Conservation (phyloP, 179 eudicot species). For the Patellifolia procumbens region DNA sequence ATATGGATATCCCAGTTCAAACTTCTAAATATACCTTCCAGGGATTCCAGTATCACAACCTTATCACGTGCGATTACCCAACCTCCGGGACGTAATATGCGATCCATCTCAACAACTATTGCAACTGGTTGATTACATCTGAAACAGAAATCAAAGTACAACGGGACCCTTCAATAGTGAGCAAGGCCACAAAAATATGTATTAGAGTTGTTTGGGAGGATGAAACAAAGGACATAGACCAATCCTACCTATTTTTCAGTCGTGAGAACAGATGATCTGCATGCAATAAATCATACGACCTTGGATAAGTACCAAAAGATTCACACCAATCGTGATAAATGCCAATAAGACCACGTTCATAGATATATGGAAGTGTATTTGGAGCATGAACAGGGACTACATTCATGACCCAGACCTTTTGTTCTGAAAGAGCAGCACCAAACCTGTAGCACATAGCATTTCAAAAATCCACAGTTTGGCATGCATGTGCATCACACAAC, state of each 20-base stretch:
- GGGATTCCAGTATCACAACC: conserved; percentile 63
- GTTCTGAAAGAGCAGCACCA: conserved; percentile 84
- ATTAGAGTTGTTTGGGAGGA: background rate
- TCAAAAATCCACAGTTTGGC: conserved; percentile 2
- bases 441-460: conserved; percentile 53
- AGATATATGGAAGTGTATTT: conserved; percentile 85
- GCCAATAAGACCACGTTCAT: conserved; percentile 90
- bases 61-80: conserved; percentile 92
- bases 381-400: conserved; percentile 93
- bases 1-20: conserved; percentile 90
- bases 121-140: conserved; percentile 84
- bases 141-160: conserved; percentile 28
- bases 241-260: conserved; percentile 73
- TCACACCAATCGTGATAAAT: conserved; percentile 98
- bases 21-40: conserved; percentile 79
- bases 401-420: conserved; percentile 93
- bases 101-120: conserved; percentile 93
- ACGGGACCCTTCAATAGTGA: background rate
- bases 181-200: background rate
- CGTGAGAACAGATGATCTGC: conserved; percentile 98
- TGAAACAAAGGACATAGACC: background rate
- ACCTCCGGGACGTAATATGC: conserved; percentile 78
- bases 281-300: conserved; percentile 93
- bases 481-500: background rate
- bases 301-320: conserved; percentile 88